Percentiles rank a stretch among this genome's conserved stretches.
Evolutionary conservation across 1,284 basidiomycete genomes (phyloP).

Genomic region (Puccinia sorghi): DNA sequence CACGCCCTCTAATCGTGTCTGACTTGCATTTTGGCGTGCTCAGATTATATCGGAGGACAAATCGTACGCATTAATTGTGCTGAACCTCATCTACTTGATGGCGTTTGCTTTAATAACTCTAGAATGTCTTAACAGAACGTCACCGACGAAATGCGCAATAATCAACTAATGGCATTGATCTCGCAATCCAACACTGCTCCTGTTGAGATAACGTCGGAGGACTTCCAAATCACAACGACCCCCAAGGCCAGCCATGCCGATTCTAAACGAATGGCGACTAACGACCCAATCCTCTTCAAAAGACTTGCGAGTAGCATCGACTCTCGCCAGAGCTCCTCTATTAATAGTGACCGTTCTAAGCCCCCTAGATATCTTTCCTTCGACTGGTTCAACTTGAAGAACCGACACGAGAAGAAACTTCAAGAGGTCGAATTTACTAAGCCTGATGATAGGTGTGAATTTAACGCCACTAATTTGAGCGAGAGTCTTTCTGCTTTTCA

Average conservation of each 20-base stretch:
- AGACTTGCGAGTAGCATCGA: too few relatives aligned
- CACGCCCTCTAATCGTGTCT: not conserved
- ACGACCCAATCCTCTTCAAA: not conserved
- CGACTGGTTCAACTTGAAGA: conserved; percentile 14
- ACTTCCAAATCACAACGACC: not conserved
- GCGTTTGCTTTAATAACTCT: not conserved
- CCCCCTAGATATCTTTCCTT: not conserved
- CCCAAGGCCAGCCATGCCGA: not conserved
- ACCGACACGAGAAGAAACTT: conserved; percentile 7
- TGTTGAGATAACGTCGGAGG: not conserved
- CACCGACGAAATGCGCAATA: conserved; percentile 22
- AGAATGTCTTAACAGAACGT: conserved; percentile 21
- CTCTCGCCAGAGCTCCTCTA: not conserved
- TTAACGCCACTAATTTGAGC: conserved; percentile 1
- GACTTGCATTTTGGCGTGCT: not conserved
- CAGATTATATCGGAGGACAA: conserved; percentile 46
- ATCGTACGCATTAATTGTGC: conserved; percentile 10
- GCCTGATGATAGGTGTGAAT: not conserved
- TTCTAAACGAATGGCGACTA: not conserved
- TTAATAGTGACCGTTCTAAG: not conserved
- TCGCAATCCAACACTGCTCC: conserved; percentile 16
- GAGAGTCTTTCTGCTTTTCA: conserved; percentile 24
- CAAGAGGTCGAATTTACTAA: conserved; percentile 17
- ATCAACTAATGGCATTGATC: conserved; percentile 12
- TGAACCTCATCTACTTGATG: not conserved